A percentile compares a stretch with the other conserved stretches of the same genome.
These are phyloP conservation scores for Iris pallida DNA, from an alignment of 116 monocot species.

Conservation along the genomic window DNA sequence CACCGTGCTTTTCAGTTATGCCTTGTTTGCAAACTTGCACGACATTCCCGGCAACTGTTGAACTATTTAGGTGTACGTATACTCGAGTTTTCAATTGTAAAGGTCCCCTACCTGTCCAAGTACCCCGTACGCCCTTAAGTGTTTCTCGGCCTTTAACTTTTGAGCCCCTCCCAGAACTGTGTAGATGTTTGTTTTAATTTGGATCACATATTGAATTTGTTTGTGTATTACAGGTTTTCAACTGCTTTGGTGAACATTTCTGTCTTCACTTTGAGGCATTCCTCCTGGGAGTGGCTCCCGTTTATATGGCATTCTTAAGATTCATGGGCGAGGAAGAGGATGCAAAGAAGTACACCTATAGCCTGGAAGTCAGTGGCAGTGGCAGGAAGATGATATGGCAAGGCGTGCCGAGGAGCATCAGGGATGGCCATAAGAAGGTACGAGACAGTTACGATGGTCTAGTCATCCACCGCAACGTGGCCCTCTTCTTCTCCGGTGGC, in stretches of 20 bases:
- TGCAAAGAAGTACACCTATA: slow-evolving; percentile 18
- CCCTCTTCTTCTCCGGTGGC: slow-evolving; percentile 19
- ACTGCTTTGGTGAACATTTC: slow-evolving; percentile 19
- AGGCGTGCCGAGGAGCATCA: slow-evolving; percentile 25
- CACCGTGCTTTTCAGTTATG: too few species aligned
- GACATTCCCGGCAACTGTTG: background rate
- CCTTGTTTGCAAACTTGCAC: too few species aligned
- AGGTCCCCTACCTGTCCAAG: background rate
- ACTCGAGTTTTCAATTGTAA: background rate
- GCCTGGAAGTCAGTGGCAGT: slow-evolving; percentile 17
- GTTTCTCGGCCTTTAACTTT: background rate
- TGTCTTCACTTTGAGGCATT: slow-evolving; percentile 28
- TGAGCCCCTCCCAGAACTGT: background rate
- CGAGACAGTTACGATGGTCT: slow-evolving; percentile 14
- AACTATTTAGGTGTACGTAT: background rate
- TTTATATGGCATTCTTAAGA: slow-evolving; percentile 23
- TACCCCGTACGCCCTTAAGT: background rate
- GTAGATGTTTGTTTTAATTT: too few species aligned
- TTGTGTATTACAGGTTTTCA: slow-evolving; percentile 15
- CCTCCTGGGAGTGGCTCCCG: slow-evolving; percentile 8
- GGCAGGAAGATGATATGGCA: slow-evolving; percentile 16
- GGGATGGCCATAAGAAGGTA: slow-evolving; percentile 11
- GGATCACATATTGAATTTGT: background rate
- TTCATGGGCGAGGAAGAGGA: slow-evolving; percentile 23
- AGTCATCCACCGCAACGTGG: slow-evolving; percentile 21